Evolutionary conservation across 2,329 filamentous ascomycete species (phyloP).

Genomic region (Verticillium alfalfae): DNA sequence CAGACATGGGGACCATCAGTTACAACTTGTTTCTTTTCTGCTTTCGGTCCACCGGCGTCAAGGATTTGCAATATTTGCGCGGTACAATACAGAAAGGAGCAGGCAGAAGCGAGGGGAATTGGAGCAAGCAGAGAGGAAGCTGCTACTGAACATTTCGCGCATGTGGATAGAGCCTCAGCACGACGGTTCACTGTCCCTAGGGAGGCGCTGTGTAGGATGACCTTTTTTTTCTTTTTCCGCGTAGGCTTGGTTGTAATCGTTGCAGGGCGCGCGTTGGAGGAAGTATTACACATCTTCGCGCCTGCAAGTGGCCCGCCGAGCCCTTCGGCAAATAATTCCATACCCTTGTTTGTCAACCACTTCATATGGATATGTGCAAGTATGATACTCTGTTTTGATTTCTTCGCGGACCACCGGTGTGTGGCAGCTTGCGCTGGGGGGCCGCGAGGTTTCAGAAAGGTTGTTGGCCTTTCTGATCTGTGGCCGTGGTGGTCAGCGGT

Average conservation of each 20-base stretch:
- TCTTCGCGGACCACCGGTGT: too few species aligned
- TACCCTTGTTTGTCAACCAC: neutral
- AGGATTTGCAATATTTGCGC: neutral
- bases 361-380: too few species aligned
- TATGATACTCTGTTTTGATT: too few species aligned
- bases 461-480: too few species aligned
- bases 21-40: neutral
- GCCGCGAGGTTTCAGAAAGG: too few species aligned
- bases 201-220: neutral
- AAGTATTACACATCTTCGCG: neutral
- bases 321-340: conserved; percentile 7
- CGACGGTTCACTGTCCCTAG: neutral
- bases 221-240: neutral
- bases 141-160: neutral
- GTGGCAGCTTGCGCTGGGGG: too few species aligned
- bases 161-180: neutral
- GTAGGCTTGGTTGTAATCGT: conserved; percentile 1
- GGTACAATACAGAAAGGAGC: neutral
- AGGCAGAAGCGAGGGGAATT: neutral
- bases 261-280: neutral
- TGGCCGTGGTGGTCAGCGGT: too few species aligned
- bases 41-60: conserved; percentile 1
- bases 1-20: neutral
- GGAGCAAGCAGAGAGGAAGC: neutral
- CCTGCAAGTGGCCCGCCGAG: neutral